Percentiles rank a stretch among this genome's conserved stretches.
phyloP scores from a whole-genome alignment of 441 rosid genomes.

The Biscutella laevigata region DNA sequence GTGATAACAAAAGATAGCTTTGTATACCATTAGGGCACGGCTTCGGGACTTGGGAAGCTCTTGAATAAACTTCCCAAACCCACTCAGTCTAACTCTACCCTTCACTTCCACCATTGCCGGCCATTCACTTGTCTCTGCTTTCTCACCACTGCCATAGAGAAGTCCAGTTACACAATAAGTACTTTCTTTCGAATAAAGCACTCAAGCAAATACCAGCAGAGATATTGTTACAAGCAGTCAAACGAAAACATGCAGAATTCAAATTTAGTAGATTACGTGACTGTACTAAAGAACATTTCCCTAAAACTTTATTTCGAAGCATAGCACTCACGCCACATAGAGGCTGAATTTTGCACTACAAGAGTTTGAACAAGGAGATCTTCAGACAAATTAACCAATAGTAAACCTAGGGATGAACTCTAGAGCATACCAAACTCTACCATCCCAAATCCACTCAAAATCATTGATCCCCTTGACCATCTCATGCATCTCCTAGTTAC shows the following conservation, averaged over 20 bases:
- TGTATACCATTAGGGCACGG: conserved; percentile 89
- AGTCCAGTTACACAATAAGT: conserved; percentile 11
- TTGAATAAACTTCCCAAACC: conserved; percentile 87
- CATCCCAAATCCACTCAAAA: too few species aligned
- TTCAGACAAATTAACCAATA: too few species aligned
- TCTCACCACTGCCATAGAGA: conserved; percentile 64
- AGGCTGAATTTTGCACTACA: too few species aligned
- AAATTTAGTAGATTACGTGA: too few species aligned
- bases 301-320: too few species aligned
- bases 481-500: neutral
- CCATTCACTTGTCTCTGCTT: conserved; percentile 57
- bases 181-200: too few species aligned
- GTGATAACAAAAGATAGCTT: conserved; percentile 35
- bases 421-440: neutral
- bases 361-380: too few species aligned
- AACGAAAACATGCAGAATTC: too few species aligned
- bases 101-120: conserved; percentile 60
- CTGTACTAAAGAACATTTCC: too few species aligned
- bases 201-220: neutral
- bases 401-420: neutral
- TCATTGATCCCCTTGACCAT: neutral
- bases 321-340: too few species aligned
- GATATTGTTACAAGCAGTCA: too few species aligned
- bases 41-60: conserved; percentile 85
- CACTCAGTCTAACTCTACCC: conserved; percentile 86